A percentile compares a stretch with the other conserved stretches of the same genome.
Conservation (phyloP, 2,329 filamentous ascomycete genomes). For the Cytospora paraplurivora region DNA sequence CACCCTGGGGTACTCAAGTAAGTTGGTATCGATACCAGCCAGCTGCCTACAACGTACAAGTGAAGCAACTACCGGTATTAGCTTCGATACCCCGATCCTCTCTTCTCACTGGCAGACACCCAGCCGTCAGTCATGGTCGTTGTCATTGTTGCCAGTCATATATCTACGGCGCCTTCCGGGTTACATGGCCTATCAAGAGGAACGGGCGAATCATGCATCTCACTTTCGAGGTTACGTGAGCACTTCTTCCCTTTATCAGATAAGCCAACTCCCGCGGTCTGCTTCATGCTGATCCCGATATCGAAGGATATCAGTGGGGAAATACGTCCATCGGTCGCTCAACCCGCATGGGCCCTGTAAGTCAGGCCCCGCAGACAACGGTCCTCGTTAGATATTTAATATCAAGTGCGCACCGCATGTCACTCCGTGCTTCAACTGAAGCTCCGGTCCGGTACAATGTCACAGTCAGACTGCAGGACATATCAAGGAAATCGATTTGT, state of each 20-base stretch:
- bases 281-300: constrained; percentile 27
- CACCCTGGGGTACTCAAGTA: too few species aligned
- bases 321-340: constrained; percentile 2
- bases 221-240: constrained; percentile 25
- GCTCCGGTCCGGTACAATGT: constrained; percentile 25
- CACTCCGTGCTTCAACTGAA: constrained; percentile 19
- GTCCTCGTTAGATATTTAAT: constrained; percentile 17
- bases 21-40: background rate
- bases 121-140: constrained; percentile 8
- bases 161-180: constrained; percentile 27
- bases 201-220: constrained; percentile 18
- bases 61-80: background rate
- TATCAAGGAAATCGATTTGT: constrained; percentile 6
- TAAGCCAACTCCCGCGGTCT: constrained; percentile 15
- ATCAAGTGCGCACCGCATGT: constrained; percentile 21
- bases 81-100: background rate
- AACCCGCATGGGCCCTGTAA: constrained; percentile 18
- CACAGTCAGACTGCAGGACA: constrained; percentile 15
- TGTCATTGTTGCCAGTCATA: constrained; percentile 23
- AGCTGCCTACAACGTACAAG: background rate
- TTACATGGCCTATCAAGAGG: constrained; percentile 16
- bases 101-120: constrained; percentile 20
- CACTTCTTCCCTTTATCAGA: constrained; percentile 19
- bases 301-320: constrained; percentile 20
- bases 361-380: constrained; percentile 13